Conservation (phyloP, 352 stramenopile genomes). For the Phytophthora ohioensis region DNA sequence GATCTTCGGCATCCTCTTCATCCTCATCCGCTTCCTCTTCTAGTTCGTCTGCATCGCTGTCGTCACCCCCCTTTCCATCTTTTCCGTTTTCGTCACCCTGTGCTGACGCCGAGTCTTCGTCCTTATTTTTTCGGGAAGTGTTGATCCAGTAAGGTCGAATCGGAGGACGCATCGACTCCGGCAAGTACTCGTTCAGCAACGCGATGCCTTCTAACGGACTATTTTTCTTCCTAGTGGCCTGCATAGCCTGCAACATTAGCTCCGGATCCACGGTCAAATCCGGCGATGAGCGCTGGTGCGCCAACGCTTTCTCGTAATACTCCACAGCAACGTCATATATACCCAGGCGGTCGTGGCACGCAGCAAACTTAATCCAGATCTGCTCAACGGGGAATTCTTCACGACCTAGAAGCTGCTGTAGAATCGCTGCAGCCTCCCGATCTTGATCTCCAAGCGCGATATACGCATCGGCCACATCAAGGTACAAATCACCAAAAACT, state of each 20-base stretch:
- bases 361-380: conserved; percentile 84
- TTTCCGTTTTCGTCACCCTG: conserved; percentile 20
- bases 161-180: conserved; percentile 72
- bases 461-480: conserved; percentile 87
- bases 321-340: conserved; percentile 77
- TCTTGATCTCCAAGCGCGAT: conserved; percentile 78
- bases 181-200: conserved; percentile 64
- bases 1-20: conserved; percentile 56
- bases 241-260: conserved; percentile 77
- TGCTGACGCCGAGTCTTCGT: conserved; percentile 27
- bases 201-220: conserved; percentile 62
- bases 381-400: conserved; percentile 82
- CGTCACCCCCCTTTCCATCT: conserved; percentile 13
- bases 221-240: conserved; percentile 61
- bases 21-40: conserved; percentile 73
- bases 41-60: conserved; percentile 49
- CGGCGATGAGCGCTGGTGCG: conserved; percentile 56
- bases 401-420: conserved; percentile 66
- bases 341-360: conserved; percentile 72
- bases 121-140: conserved; percentile 38
- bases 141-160: conserved; percentile 89
- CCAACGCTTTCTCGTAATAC: conserved; percentile 81
- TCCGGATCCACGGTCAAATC: conserved; percentile 65
- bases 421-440: conserved; percentile 69
- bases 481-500: conserved; percentile 84